Conservation (phyloP, 2,329 filamentous ascomycete species). For the Pyrenophora tritici-repentis region DNA sequence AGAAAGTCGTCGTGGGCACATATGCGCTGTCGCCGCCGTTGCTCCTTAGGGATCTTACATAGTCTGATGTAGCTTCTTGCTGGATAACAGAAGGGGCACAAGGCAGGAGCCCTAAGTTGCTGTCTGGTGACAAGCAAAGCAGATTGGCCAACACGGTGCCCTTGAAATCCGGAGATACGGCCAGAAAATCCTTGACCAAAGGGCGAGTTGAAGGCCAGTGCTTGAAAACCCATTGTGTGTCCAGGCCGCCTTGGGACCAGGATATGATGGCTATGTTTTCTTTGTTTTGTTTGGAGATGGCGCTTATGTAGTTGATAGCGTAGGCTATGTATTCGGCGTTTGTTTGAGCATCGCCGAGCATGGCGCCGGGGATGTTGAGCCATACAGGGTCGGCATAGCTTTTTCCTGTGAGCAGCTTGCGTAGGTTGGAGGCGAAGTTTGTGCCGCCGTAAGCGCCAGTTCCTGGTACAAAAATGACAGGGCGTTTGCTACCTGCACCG, state of each 20-base stretch:
- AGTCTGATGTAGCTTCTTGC: slow-evolving; percentile 54
- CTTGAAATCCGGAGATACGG: slow-evolving; percentile 59
- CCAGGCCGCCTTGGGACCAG: slow-evolving; percentile 62
- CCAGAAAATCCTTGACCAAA: slow-evolving; percentile 57
- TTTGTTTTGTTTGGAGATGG: slow-evolving; percentile 41
- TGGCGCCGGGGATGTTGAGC: slow-evolving; percentile 59
- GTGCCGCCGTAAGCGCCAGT: slow-evolving; percentile 57
- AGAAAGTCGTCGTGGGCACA: slow-evolving; percentile 61
- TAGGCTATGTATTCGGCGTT: slow-evolving; percentile 63
- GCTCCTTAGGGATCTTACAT: slow-evolving; percentile 50
- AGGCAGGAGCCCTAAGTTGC: slow-evolving; percentile 32
- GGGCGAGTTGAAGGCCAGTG: slow-evolving; percentile 60
- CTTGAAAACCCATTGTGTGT: slow-evolving; percentile 63
- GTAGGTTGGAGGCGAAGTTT: slow-evolving; percentile 55
- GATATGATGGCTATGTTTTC: slow-evolving; percentile 26
- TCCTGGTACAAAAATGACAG: slow-evolving; percentile 60
- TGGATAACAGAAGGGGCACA: slow-evolving; percentile 53
- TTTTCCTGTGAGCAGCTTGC: slow-evolving; percentile 51
- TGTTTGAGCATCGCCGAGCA: slow-evolving; percentile 56
- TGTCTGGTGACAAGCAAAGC: slow-evolving; percentile 23
- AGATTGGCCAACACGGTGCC: slow-evolving; percentile 51
- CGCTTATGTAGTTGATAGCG: slow-evolving; percentile 59
- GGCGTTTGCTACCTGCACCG: slow-evolving; percentile 53
- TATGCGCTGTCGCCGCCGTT: slow-evolving; percentile 58
- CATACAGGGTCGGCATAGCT: slow-evolving; percentile 51